Evolutionary conservation across 177 flowering plant genomes (phyloP).

Genomic region (Telopea speciosissima): DNA sequence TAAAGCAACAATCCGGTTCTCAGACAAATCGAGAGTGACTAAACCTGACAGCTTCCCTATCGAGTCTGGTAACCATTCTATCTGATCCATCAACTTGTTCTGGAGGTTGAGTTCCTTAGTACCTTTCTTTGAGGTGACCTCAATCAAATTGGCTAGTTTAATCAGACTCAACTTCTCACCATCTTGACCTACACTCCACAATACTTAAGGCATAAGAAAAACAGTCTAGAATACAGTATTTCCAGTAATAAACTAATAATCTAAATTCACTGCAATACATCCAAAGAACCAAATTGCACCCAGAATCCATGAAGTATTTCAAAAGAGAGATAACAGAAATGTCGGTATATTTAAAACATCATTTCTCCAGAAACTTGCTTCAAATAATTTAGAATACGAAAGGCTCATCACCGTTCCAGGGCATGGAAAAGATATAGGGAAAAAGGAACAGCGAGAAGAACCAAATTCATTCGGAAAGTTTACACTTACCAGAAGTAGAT

Average conservation of each 20-base stretch:
- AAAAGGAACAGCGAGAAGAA: background rate
- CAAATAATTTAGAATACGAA: background rate
- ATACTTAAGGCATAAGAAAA: background rate
- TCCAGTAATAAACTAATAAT: background rate
- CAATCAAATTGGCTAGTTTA: constrained; percentile 77
- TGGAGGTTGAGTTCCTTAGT: constrained; percentile 55
- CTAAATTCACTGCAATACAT: background rate
- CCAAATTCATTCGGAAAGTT: background rate
- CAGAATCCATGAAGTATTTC: background rate
- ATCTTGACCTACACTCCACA: constrained; percentile 50
- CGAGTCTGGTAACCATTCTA: constrained; percentile 89
- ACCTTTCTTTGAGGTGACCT: constrained; percentile 70
- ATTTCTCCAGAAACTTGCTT: background rate
- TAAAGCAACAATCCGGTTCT: constrained; percentile 52
- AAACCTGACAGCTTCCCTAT: constrained; percentile 70
- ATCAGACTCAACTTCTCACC: constrained; percentile 72
- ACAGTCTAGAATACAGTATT: background rate
- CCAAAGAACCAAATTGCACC: background rate
- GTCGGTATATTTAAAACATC: background rate
- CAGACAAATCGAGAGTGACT: constrained; percentile 64
- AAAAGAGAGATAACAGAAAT: background rate
- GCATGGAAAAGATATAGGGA: background rate
- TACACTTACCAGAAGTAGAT: constrained; percentile 34
- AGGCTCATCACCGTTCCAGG: background rate
- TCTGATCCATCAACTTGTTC: constrained; percentile 60